Base-by-base conservation (phyloP, 1,284 basidiomycete genomes). In the Leccinum brunneo-olivaceum region DNA sequence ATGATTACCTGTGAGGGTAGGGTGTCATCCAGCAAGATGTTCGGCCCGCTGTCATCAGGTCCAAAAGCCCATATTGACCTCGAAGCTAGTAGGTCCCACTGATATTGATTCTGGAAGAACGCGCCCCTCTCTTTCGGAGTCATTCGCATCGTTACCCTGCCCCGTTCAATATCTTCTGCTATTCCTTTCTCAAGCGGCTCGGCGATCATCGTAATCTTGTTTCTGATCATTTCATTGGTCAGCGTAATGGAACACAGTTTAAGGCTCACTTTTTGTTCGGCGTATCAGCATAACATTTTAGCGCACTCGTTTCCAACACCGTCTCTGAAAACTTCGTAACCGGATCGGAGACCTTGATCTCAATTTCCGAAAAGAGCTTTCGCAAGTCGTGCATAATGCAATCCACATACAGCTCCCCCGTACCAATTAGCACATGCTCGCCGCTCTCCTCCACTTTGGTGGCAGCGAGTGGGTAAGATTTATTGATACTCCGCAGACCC, bases 51-150 rank as follows among this genome's bases (percentile, higher is more conserved):
- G 41, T 95, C 92, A 52, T 98, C 93, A 5, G 96, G 95, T 18
- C 96, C 96, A 67, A 98, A 99, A n/a, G 94, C 92, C 96, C 96
- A 99, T 68, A 99, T 95, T 58, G 94, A 97, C 47, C 96, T 79
- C 36, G 92, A 94, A 2, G 96, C 95, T 50, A 99, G 77, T 58
- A 98, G 65, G 70, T 99, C 96, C 96, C 96, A 99, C 48, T 95
- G 89, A 65, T 98, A 97, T 63, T 92, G 94, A 59, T 90, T 84
- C 66, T 96, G 83, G 66, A 98, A 96, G 70, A 93, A 91, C 47
- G 83, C 86, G 28, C 93, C 94, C 36, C 94, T 75, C 58, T 96
- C 90, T 67, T 96, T 96, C 33, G 88, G 77, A 3, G 89, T 78
- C 90, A 96, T 93, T 20, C 84, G 81, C 80, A 97, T 95, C 45